A percentile compares a stretch with the other conserved stretches of the same genome.
Conservation (phyloP, 192 early-diverging fungal species). For the Cladochytrium replicatum region DNA sequence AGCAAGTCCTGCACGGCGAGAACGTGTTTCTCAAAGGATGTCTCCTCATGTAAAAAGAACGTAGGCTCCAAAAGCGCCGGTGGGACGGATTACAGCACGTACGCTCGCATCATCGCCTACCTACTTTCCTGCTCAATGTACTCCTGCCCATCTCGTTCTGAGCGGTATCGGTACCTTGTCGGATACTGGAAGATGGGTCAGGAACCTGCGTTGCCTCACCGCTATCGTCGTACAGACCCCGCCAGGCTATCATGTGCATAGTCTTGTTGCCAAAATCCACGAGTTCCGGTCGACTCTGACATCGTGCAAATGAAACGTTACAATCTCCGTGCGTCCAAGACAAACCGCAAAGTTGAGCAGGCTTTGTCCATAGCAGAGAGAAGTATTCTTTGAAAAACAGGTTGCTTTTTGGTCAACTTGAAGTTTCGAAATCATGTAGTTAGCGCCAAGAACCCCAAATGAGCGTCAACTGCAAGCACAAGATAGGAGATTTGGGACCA, state of each 20-base stretch:
- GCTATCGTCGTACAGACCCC: conserved; percentile 7
- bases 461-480: too few species aligned
- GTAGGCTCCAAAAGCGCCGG: too few species aligned
- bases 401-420: too few species aligned
- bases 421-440: too few species aligned
- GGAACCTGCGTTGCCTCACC: conserved; percentile 1
- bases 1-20: too few species aligned
- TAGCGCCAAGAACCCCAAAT: conserved; percentile 6
- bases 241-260: conserved; percentile 18
- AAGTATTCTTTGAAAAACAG: too few species aligned
- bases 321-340: conserved; percentile 8
- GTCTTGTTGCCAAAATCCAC: conserved; percentile 19
- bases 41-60: too few species aligned
- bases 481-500: too few species aligned
- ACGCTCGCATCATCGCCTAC: too few species aligned
- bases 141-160: conserved; percentile 2
- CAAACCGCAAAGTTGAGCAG: conserved; percentile 21
- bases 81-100: too few species aligned
- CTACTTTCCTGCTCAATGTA: conserved; percentile 10
- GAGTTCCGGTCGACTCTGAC: conserved; percentile 3
- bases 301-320: conserved; percentile 14
- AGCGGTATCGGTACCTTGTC: background rate
- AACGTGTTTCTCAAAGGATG: too few species aligned
- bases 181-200: background rate
- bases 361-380: too few species aligned